Percentiles rank a stretch among this genome's conserved stretches.
Evolutionary conservation across 176 grass and related monocot species (phyloP).

Genomic region (Hordeum marinum): DNA sequence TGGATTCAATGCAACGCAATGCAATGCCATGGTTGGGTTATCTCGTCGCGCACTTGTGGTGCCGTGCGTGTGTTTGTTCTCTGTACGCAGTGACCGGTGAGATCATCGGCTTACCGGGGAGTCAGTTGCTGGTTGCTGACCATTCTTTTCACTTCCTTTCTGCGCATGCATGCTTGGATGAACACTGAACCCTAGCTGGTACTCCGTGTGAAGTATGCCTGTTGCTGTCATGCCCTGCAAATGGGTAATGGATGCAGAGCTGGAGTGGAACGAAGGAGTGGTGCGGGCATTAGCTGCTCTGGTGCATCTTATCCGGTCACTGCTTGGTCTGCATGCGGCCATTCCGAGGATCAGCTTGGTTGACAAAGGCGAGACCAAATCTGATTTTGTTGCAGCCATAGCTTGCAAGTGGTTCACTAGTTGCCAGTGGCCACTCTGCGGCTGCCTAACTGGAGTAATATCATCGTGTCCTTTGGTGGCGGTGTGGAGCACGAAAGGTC

Average conservation of each 20-base stretch:
- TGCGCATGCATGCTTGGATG: neutral
- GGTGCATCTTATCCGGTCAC: neutral
- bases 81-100: neutral
- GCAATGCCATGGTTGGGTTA: neutral
- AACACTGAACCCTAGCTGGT: neutral
- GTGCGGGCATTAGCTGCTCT: neutral
- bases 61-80: neutral
- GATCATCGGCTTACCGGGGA: neutral
- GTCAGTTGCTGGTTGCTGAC: too few relatives aligned
- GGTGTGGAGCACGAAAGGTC: neutral
- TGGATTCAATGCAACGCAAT: conserved; percentile 24
- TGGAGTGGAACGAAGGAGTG: neutral
- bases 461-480: neutral
- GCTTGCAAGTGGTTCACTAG: conserved; percentile 4
- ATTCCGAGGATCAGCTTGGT: neutral
- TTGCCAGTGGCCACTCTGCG: neutral
- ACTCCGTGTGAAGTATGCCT: neutral
- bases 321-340: neutral
- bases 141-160: neutral
- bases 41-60: neutral
- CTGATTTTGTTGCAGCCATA: neutral
- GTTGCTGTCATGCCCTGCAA: neutral
- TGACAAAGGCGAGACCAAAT: neutral
- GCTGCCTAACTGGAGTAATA: neutral
- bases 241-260: neutral